A percentile compares a stretch with the other conserved stretches of the same genome.
Evolutionary conservation across 495 filamentous ascomycete genomes (phyloP).

Genomic region (Podospora fimiseda): DNA sequence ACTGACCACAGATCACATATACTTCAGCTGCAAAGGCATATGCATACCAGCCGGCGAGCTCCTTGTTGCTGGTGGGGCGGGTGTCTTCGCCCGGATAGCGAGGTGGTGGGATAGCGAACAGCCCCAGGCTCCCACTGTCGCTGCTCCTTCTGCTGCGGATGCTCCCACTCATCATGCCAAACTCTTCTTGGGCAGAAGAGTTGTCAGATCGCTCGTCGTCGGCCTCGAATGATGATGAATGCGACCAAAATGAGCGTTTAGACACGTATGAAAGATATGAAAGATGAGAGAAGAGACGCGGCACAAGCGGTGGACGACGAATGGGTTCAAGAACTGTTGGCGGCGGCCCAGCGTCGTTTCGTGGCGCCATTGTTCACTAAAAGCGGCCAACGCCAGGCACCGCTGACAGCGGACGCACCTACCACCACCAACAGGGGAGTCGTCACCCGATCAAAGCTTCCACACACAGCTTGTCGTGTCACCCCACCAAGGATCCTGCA

Average conservation of each 20-base stretch:
- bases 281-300: constrained; percentile 39
- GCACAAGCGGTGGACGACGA: constrained; percentile 32
- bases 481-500: too few species aligned
- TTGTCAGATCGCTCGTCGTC: constrained; percentile 53
- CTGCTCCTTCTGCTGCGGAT: constrained; percentile 11
- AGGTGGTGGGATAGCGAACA: constrained; percentile 9
- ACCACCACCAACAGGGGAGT: background rate
- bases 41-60: constrained; percentile 90
- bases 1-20: constrained; percentile 87
- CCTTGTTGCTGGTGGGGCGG: constrained; percentile 75
- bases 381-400: constrained; percentile 3
- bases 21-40: constrained; percentile 98
- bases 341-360: constrained; percentile 28
- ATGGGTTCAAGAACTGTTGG: constrained; percentile 27
- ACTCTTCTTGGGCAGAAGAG: constrained; percentile 10
- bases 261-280: constrained; percentile 39
- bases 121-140: constrained; percentile 7
- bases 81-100: constrained; percentile 79
- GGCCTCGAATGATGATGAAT: constrained; percentile 51
- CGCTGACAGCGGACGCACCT: background rate
- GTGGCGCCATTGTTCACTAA: constrained; percentile 26
- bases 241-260: constrained; percentile 37
- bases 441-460: constrained; percentile 1
- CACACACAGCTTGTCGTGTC: background rate
- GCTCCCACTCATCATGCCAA: constrained; percentile 21